Conservation (phyloP, 139 green algal species). For the Coelastrella sp. region DNA sequence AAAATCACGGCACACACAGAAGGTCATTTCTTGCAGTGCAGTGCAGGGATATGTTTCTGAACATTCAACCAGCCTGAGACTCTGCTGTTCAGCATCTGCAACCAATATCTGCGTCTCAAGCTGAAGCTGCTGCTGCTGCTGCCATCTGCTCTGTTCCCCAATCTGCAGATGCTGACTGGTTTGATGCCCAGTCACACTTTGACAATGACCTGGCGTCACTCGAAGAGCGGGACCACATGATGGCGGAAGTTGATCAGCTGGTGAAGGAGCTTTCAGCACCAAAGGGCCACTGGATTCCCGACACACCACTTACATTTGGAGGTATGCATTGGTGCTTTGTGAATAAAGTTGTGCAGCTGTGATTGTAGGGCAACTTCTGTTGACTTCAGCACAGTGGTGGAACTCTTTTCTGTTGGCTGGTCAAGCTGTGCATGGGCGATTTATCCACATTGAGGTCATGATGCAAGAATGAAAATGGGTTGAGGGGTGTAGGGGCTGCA, state of each 20-base stretch:
- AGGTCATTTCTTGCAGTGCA: too few species aligned
- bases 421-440: too few species aligned
- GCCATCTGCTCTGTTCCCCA: neutral
- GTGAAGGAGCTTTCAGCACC: neutral
- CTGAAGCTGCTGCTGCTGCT: neutral
- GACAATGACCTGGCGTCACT: neutral
- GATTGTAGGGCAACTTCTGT: neutral
- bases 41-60: too few species aligned
- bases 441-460: too few species aligned
- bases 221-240: neutral
- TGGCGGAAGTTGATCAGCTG: conserved; percentile 26
- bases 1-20: neutral
- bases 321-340: neutral
- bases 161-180: conserved; percentile 9
- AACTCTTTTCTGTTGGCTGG: too few species aligned
- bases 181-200: neutral
- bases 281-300: conserved; percentile 16
- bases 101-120: too few species aligned
- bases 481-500: too few species aligned
- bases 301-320: conserved; percentile 29
- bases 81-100: too few species aligned
- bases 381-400: neutral
- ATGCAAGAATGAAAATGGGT: too few species aligned
- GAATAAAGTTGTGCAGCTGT: neutral
- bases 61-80: too few species aligned